These are phyloP conservation scores for Phytophthora brassicae DNA, from an alignment of 352 stramenopile species.

Conservation along the genomic window DNA sequence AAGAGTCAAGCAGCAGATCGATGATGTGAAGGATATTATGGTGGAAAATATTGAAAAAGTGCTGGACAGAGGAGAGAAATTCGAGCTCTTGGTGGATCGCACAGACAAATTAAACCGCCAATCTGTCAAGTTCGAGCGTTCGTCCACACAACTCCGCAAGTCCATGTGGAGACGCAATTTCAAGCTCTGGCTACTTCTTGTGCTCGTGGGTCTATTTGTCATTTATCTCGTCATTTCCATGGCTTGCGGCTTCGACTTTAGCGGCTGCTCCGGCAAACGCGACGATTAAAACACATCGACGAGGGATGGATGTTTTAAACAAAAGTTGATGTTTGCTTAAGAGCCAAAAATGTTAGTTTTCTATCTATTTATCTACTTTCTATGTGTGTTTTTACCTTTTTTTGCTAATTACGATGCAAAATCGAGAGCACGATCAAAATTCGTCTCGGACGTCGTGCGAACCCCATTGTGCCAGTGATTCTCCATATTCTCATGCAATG, in stretches of 20 bases:
- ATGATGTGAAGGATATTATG: conserved; percentile 98
- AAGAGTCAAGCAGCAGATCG: conserved; percentile 94
- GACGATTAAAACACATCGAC: too few relatives aligned
- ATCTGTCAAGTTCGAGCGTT: conserved; percentile 96
- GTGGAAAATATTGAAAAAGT: conserved; percentile 99
- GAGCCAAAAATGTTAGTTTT: conserved; percentile 12
- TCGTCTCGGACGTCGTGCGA: conserved; percentile 58
- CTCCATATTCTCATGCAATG: conserved; percentile 60
- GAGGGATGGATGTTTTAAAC: too few relatives aligned
- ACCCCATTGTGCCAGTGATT: conserved; percentile 79
- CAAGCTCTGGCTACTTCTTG: conserved; percentile 86
- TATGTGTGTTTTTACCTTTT: too few relatives aligned
- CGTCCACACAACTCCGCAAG: conserved; percentile 84
- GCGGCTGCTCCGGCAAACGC: conserved; percentile 66
- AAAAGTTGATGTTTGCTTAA: too few relatives aligned
- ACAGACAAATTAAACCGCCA: conserved; percentile 97
- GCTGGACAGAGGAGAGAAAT: conserved; percentile 98
- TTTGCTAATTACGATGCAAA: conserved; percentile 52
- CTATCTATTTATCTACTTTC: conserved; percentile 29
- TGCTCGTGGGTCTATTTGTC: conserved; percentile 76
- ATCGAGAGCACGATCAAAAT: conserved; percentile 80
- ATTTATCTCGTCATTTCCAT: conserved; percentile 88
- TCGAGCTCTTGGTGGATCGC: conserved; percentile 93
- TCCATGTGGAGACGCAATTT: conserved; percentile 88
- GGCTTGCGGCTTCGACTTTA: conserved; percentile 87